These are phyloP conservation scores for Pichia phayaonensis DNA, from an alignment of 805 yeast genomes.

Conservation along the genomic window DNA sequence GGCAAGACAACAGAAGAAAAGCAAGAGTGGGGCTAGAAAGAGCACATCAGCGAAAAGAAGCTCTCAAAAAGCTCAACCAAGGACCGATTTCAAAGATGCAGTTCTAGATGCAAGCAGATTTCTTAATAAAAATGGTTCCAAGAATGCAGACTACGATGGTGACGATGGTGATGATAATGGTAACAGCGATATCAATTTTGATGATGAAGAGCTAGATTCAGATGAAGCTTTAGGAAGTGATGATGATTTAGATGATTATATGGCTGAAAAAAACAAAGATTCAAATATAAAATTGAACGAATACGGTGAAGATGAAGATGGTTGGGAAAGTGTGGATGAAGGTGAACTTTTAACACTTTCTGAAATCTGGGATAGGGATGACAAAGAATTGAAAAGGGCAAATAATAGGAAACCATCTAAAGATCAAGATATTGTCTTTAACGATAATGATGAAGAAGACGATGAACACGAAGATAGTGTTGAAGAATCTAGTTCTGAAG, in stretches of 20 bases:
- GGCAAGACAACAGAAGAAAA: background rate
- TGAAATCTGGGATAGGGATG: slow-evolving; percentile 86
- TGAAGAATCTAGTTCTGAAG: background rate
- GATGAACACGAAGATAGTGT: slow-evolving; percentile 16
- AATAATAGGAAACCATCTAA: slow-evolving; percentile 1
- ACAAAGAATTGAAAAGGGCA: slow-evolving; percentile 31
- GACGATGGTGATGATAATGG: slow-evolving; percentile 13
- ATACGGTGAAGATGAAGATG: slow-evolving; percentile 47
- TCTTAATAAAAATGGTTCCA: slow-evolving; percentile 10
- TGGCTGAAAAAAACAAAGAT: slow-evolving; percentile 61
- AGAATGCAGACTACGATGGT: slow-evolving; percentile 7
- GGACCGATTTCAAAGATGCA: slow-evolving; percentile 19
- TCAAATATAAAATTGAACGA: slow-evolving; percentile 30
- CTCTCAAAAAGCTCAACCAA: background rate
- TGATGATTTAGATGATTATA: slow-evolving; percentile 60
- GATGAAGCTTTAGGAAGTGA: slow-evolving; percentile 87
- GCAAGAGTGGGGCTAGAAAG: background rate
- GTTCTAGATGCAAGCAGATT: slow-evolving; percentile 30
- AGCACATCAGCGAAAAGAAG: slow-evolving; percentile 15
- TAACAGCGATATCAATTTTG: slow-evolving; percentile 27
- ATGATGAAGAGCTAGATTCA: slow-evolving; percentile 41
- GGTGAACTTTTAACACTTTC: slow-evolving; percentile 66
- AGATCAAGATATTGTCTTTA: slow-evolving; percentile 16
- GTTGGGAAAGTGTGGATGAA: slow-evolving; percentile 71
- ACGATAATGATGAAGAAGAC: slow-evolving; percentile 18